phyloP scores from a whole-genome alignment of 352 stramenopile genomes.

The Phytophthora citricola region DNA sequence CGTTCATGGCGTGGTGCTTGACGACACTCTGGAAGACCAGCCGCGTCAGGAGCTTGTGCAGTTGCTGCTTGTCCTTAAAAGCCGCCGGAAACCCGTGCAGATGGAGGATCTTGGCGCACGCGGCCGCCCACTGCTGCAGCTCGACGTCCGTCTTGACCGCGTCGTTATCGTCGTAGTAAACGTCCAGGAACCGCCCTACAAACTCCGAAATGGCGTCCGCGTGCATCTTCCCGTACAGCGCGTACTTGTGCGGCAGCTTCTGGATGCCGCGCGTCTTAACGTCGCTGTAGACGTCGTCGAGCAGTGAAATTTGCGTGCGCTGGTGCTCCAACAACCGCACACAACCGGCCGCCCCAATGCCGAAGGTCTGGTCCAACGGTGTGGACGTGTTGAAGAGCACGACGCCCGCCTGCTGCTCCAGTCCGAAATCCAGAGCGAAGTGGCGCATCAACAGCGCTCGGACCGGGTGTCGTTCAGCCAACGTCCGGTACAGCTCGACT shows the following conservation, averaged over 20 bases:
- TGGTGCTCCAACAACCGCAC: slow-evolving; percentile 37
- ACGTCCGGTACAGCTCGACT: slow-evolving; percentile 46
- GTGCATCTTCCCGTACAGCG: slow-evolving; percentile 41
- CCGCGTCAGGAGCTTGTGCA: slow-evolving; percentile 37
- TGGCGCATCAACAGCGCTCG: slow-evolving; percentile 43
- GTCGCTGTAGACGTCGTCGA: slow-evolving; percentile 35
- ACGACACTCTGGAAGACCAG: slow-evolving; percentile 52
- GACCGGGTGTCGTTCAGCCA: slow-evolving; percentile 45
- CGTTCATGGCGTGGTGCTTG: slow-evolving; percentile 66
- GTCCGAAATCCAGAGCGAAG: slow-evolving; percentile 46
- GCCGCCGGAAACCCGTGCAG: slow-evolving; percentile 39
- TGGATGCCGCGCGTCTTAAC: slow-evolving; percentile 31
- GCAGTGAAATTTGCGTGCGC: slow-evolving; percentile 30
- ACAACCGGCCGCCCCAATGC: slow-evolving; percentile 44
- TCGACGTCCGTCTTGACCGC: slow-evolving; percentile 41
- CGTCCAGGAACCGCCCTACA: slow-evolving; percentile 26
- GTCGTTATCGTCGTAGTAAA: slow-evolving; percentile 41
- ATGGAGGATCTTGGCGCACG: slow-evolving; percentile 33
- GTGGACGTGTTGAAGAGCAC: slow-evolving; percentile 54
- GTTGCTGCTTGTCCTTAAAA: slow-evolving; percentile 9
- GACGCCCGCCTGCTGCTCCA: slow-evolving; percentile 42
- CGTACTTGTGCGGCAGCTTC: slow-evolving; percentile 48
- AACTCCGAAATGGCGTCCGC: slow-evolving; percentile 38
- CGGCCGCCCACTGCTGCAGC: slow-evolving; percentile 45
- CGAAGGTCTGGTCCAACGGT: slow-evolving; percentile 51